A percentile compares a stretch with the other conserved stretches of the same genome.
Conservation (phyloP, 2,329 filamentous ascomycete species). For the Beauveria sp. region DNA sequence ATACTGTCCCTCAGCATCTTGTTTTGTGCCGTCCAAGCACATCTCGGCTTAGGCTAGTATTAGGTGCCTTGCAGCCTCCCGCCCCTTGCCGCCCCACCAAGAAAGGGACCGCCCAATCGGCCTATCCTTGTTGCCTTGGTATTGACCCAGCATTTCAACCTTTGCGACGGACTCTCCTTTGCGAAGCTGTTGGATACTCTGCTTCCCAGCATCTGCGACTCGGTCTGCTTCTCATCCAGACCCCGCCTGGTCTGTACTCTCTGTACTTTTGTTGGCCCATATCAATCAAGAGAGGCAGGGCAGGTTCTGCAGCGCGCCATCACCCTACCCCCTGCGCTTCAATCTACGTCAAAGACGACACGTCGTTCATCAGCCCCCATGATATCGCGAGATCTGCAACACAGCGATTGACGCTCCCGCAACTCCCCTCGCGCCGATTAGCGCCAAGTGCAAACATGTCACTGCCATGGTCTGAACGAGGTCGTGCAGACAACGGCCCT, state of each 20-base stretch:
- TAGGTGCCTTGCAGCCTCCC: neutral
- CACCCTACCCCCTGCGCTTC: neutral
- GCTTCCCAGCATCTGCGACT: neutral
- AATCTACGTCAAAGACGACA: neutral
- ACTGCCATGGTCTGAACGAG: constrained; percentile 28
- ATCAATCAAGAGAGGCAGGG: neutral
- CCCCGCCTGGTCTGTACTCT: neutral
- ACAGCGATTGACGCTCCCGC: constrained; percentile 9
- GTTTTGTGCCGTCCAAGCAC: neutral
- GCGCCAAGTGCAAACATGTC: constrained; percentile 25
- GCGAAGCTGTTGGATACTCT: neutral
- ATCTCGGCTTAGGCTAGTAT: neutral
- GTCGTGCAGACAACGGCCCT: constrained; percentile 23
- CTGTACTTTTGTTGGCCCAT: neutral
- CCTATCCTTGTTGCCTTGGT: neutral
- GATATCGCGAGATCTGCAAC: constrained; percentile 2
- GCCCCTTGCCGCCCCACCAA: constrained; percentile 1
- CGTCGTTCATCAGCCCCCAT: constrained; percentile 11
- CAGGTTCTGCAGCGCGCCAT: neutral
- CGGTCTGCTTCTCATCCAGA: neutral
- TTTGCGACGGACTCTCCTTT: constrained; percentile 5
- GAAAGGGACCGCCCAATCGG: neutral
- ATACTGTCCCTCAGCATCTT: too few relatives aligned
- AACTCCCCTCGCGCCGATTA: neutral
- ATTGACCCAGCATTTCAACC: neutral